A percentile compares a stretch with the other conserved stretches of the same genome.
These are phyloP conservation scores for Sclerotinia borealis DNA, from an alignment of 2,329 filamentous ascomycete genomes.

Conservation along the genomic window DNA sequence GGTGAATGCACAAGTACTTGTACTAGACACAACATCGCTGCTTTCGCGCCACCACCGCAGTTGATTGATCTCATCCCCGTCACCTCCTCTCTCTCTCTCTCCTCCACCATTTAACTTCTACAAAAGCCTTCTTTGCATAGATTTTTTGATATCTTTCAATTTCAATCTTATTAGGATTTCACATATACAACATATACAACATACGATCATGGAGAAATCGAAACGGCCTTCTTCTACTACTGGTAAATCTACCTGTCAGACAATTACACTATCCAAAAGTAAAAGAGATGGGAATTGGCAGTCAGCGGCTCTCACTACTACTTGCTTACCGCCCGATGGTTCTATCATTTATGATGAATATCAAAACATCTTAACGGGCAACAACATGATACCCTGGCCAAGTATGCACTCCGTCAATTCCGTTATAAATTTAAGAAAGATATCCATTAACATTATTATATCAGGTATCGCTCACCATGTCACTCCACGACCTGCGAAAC, in stretches of 20 bases:
- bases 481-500: constrained; percentile 4
- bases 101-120: background rate
- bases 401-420: background rate
- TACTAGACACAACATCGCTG: background rate
- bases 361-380: background rate
- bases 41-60: background rate
- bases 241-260: constrained; percentile 6
- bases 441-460: background rate
- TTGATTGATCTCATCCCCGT: constrained; percentile 3
- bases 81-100: background rate
- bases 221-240: background rate
- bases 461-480: background rate
- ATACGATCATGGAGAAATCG: background rate
- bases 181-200: background rate
- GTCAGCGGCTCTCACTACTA: constrained; percentile 1
- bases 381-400: background rate
- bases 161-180: background rate
- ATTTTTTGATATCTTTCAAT: background rate
- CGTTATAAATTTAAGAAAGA: background rate
- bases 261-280: background rate
- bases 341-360: constrained; percentile 7
- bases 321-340: background rate
- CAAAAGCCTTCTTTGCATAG: background rate
- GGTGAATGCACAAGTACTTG: no score
- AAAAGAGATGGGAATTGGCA: constrained; percentile 11